phyloP scores from a whole-genome alignment of 2,329 filamentous ascomycete genomes.

The Pezicula radicicola region DNA sequence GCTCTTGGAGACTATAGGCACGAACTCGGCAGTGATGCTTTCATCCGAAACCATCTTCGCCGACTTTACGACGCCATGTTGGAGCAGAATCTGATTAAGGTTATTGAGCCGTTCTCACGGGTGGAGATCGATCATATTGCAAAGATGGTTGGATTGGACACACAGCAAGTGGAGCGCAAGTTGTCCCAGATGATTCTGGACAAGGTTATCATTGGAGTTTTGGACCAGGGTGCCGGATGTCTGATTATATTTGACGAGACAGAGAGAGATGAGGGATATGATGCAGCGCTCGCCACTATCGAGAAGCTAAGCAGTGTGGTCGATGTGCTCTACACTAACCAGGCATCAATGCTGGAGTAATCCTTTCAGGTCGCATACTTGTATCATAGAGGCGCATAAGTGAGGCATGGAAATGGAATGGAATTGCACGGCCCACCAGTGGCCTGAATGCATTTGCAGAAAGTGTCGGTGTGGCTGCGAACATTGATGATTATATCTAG shows the following conservation, averaged over 20 bases:
- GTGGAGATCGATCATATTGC: constrained; percentile 97
- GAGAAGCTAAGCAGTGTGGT: constrained; percentile 97
- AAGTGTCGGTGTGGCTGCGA: too few relatives aligned
- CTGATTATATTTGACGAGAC: constrained; percentile 97
- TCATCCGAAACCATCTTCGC: constrained; percentile 95
- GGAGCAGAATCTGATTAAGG: constrained; percentile 99
- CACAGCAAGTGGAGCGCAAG: constrained; percentile 95
- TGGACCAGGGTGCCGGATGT: constrained; percentile 97
- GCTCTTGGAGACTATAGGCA: constrained; percentile 87
- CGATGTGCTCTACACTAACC: constrained; percentile 95
- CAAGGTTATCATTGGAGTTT: constrained; percentile 95
- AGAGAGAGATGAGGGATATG: constrained; percentile 88
- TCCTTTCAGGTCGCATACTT: constrained; percentile 11
- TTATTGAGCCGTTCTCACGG: constrained; percentile 96
- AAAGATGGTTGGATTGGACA: constrained; percentile 95
- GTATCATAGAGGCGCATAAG: constrained; percentile 26
- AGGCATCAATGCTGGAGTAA: constrained; percentile 92
- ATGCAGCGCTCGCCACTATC: constrained; percentile 89
- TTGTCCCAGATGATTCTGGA: constrained; percentile 99
- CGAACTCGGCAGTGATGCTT: constrained; percentile 90
- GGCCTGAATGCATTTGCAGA: too few relatives aligned
- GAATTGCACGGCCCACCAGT: neutral
- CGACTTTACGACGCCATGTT: constrained; percentile 97
- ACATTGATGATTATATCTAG: too few relatives aligned
- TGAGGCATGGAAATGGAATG: constrained; percentile 3